phyloP scores from a whole-genome alignment of 768 basidiomycete species.

The Pulveroboletus ravenelii region DNA sequence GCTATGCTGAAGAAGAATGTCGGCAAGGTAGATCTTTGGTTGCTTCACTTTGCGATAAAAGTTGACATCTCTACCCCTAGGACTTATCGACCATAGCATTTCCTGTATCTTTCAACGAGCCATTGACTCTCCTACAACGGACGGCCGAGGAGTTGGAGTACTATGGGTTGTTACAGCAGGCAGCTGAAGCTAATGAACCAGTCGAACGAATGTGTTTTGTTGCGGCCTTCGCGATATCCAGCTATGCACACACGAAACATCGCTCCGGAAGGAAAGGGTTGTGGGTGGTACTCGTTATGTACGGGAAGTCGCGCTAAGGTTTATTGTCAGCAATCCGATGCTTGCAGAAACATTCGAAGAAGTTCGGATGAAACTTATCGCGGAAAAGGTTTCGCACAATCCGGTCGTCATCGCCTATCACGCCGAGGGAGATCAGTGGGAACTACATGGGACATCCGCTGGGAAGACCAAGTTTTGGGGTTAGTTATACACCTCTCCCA shows the following conservation, averaged over 20 bases:
- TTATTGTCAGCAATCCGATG: constrained; percentile 70
- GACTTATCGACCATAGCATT: constrained; percentile 79
- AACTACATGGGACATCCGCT: constrained; percentile 66
- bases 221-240: constrained; percentile 81
- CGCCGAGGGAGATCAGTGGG: constrained; percentile 77
- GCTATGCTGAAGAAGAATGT: constrained; percentile 83
- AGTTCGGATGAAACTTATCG: constrained; percentile 71
- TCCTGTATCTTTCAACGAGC: constrained; percentile 90
- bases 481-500: constrained; percentile 33
- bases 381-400: constrained; percentile 84
- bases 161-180: constrained; percentile 60
- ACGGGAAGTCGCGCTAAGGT: constrained; percentile 4
- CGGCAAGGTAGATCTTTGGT: constrained; percentile 55
- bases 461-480: constrained; percentile 92
- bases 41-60: not conserved
- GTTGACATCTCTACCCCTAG: constrained; percentile 33
- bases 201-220: constrained; percentile 69
- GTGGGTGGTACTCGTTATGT: constrained; percentile 42
- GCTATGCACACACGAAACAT: constrained; percentile 76
- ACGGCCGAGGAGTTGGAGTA: constrained; percentile 85
- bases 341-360: constrained; percentile 88
- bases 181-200: constrained; percentile 52
- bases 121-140: constrained; percentile 75
- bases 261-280: constrained; percentile 85
- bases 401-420: constrained; percentile 84